Evolutionary conservation across 75 land plant genomes (phyloP).

Genomic region (Sequoiadendron giganteum): DNA sequence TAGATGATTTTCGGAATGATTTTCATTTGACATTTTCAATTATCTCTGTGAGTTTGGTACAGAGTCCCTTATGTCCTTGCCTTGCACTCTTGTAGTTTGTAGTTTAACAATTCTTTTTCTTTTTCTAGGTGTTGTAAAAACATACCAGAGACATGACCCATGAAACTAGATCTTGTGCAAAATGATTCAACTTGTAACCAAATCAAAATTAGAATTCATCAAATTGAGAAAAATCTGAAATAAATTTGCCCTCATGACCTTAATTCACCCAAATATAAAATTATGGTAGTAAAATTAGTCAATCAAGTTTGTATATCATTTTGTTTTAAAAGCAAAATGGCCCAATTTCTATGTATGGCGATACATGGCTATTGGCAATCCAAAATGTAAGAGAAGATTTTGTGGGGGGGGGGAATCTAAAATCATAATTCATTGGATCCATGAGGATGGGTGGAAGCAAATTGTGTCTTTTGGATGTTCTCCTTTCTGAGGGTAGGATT

Average conservation of each 20-base stretch:
- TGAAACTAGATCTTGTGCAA: not conserved
- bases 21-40: not conserved
- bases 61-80: not conserved
- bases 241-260: not conserved
- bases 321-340: not conserved
- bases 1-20: not conserved
- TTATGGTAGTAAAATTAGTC: not conserved
- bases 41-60: not conserved
- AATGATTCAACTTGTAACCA: not conserved
- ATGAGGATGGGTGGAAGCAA: too few relatives aligned
- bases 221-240: not conserved
- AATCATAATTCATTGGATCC: too few relatives aligned
- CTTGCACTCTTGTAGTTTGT: too few relatives aligned
- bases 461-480: too few relatives aligned
- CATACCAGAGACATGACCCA: not conserved
- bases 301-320: not conserved
- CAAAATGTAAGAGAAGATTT: too few relatives aligned
- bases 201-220: not conserved
- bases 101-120: not conserved
- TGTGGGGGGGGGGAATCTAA: too few relatives aligned
- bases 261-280: not conserved
- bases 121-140: not conserved
- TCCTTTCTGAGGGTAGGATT: too few relatives aligned
- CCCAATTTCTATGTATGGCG: too few relatives aligned
- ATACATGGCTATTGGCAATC: not conserved